Evolutionary conservation across 805 yeast species (phyloP).

Genomic region (Phaffomyces opuntiae): DNA sequence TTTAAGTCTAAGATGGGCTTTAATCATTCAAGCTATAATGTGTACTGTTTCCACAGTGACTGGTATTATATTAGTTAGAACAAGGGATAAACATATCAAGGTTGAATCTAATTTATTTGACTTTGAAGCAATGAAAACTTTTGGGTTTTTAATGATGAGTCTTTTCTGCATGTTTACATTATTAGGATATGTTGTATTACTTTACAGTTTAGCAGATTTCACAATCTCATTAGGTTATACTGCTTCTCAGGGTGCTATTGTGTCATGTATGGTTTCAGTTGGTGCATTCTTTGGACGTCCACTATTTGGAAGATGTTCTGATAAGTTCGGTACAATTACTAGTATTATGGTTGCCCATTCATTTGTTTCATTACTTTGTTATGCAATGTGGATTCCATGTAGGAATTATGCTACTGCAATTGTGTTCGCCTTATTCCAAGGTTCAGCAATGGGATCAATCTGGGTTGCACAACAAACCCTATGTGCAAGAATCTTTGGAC

Average conservation of each 20-base stretch:
- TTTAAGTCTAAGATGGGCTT: conserved; percentile 24
- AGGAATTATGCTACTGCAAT: conserved; percentile 48
- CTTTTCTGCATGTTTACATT: conserved; percentile 39
- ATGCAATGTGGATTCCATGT: conserved; percentile 50
- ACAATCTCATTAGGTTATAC: conserved; percentile 52
- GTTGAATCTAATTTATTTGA: conserved; percentile 36
- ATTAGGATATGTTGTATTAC: conserved; percentile 52
- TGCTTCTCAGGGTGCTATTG: conserved; percentile 46
- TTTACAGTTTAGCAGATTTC: conserved; percentile 51
- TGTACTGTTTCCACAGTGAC: conserved; percentile 28
- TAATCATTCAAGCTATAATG: conserved; percentile 28
- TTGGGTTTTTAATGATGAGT: conserved; percentile 37
- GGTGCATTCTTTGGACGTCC: conserved; percentile 56
- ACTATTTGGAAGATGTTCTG: conserved; percentile 40
- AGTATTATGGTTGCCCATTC: conserved; percentile 33
- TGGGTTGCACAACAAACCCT: conserved; percentile 45
- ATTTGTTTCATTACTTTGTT: conserved; percentile 32
- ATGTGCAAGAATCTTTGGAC: conserved; percentile 45
- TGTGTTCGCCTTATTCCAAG: conserved; percentile 42
- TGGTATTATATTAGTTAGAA: conserved; percentile 28
- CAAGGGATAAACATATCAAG: conserved; percentile 30
- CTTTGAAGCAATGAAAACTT: conserved; percentile 27
- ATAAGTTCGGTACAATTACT: conserved; percentile 43
- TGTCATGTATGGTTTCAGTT: conserved; percentile 50
- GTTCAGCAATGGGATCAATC: conserved; percentile 52